Base-by-base conservation (phyloP, 352 stramenopile genomes). In the Elongisporangium prolatum region DNA sequence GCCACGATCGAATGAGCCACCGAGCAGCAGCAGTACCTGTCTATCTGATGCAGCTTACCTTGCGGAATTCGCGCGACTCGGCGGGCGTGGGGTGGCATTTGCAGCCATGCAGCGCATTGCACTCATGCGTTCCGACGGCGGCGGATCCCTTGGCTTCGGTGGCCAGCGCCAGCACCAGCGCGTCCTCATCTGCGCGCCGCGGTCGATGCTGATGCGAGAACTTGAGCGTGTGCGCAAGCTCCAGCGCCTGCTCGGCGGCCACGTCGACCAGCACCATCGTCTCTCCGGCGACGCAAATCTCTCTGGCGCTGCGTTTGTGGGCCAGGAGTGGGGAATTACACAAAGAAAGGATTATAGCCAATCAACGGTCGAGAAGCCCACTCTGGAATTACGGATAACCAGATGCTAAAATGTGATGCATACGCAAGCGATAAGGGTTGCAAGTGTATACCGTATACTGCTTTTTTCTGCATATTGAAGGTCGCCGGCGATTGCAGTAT, bases 41-140 rank as follows among this genome's bases (percentile, higher is more conserved):
- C 2, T 3, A 17, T 44, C 11, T 17, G 17, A 1, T 44, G 34
- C 50, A 4, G 38, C 54, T 59, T 52, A 89, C 82, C 82, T 93
- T 93, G 64, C 80, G 84, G 59, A 93, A 93, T 61, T 93, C 84
- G 68, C 84, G 84, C 53, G 72, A 76, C 57, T 93, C 84, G 18
- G 81, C 78, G 14, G 72, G 63, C 21, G 69, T 89, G n/a, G 81
- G 80, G 51, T 89, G 77, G 60, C 77, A 92, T 51, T 84, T 68
- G 21, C 74, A 88, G 51, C 63, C 48, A 56, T 75, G 68, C 50
- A 59, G 55, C 18, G 17, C 34, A 44, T 44, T 44, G 34, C 48
- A 52, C 48, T 52, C 48, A 17, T n/a, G 18, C 7, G 48, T 14
- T 22, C 11, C 17, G 48, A 52, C 48, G 48, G 17, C 21, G 48